Conservation (phyloP, 495 filamentous ascomycete genomes). For the Acidomyces sp. region DNA sequence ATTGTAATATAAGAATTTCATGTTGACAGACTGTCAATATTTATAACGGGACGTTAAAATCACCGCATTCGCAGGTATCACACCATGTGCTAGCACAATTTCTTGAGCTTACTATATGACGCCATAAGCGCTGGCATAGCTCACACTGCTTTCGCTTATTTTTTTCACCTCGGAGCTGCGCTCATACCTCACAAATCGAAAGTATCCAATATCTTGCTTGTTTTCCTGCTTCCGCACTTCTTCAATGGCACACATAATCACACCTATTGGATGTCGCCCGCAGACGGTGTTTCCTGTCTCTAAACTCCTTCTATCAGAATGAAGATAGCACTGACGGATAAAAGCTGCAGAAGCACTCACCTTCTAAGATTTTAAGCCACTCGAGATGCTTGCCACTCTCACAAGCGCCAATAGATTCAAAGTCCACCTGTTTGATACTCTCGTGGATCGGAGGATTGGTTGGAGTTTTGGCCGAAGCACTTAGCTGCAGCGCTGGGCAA, state of each 20-base stretch:
- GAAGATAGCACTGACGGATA: neutral
- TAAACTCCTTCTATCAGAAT: neutral
- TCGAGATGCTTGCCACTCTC: slow-evolving; percentile 53
- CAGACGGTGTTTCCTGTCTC: slow-evolving; percentile 66
- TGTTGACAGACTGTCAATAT: too few species aligned
- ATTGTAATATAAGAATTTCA: too few species aligned
- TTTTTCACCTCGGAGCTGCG: slow-evolving; percentile 65
- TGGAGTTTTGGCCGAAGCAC: slow-evolving; percentile 27
- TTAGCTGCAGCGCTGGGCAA: slow-evolving; percentile 20
- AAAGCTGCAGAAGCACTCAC: slow-evolving; percentile 33
- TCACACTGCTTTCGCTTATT: slow-evolving; percentile 74
- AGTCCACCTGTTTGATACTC: slow-evolving; percentile 71
- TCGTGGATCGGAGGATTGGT: slow-evolving; percentile 54
- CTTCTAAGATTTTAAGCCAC: slow-evolving; percentile 54
- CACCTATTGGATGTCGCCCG: slow-evolving; percentile 87
- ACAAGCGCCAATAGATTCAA: slow-evolving; percentile 69
- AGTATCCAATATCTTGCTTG: slow-evolving; percentile 35
- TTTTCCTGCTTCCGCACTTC: slow-evolving; percentile 24
- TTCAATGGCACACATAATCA: slow-evolving; percentile 83
- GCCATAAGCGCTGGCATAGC: slow-evolving; percentile 69
- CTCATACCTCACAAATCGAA: slow-evolving; percentile 84
- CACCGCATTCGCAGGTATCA: too few species aligned
- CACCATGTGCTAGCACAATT: too few species aligned
- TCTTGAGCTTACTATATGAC: slow-evolving; percentile 7
- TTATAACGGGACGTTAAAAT: too few species aligned